Evolutionary conservation across 108 stramenopile species (phyloP).

Genomic region (Discostella stelligeroides): DNA sequence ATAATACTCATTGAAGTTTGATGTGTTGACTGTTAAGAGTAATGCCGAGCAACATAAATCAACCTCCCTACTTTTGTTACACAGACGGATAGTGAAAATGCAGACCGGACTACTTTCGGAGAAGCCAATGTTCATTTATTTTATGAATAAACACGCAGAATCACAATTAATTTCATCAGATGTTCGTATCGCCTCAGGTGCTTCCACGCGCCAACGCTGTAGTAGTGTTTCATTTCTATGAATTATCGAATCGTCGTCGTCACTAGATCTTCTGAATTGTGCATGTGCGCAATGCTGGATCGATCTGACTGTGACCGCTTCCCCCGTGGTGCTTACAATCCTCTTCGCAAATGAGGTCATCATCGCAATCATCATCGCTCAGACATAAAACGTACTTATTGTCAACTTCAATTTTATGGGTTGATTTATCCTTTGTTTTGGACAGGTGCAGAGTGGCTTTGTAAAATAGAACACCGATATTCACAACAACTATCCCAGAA

Average conservation of each 20-base stretch:
- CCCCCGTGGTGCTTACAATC: slow-evolving; percentile 2
- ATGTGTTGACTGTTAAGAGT: slow-evolving; percentile 48
- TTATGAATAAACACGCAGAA: neutral
- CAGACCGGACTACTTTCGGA: too few relatives aligned
- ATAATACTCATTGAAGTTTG: too few relatives aligned
- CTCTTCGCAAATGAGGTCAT: slow-evolving; percentile 27
- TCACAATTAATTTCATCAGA: neutral
- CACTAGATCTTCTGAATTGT: slow-evolving; percentile 22
- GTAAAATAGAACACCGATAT: slow-evolving; percentile 77
- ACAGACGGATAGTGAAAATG: too few relatives aligned
- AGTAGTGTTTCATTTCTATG: slow-evolving; percentile 1
- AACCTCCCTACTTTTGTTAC: slow-evolving; percentile 74
- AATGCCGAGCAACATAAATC: slow-evolving; percentile 65
- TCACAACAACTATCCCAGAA: slow-evolving; percentile 67
- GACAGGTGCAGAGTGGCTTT: slow-evolving; percentile 72
- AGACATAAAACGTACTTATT: slow-evolving; percentile 33
- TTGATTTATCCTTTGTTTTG: slow-evolving; percentile 40
- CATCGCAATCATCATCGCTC: slow-evolving; percentile 19
- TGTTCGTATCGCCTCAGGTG: slow-evolving; percentile 4
- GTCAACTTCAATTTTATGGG: slow-evolving; percentile 2
- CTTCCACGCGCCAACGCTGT: slow-evolving; percentile 5
- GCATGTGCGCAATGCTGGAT: slow-evolving; percentile 32
- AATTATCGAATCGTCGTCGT: neutral
- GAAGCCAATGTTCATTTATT: neutral
- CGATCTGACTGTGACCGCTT: slow-evolving; percentile 33